phyloP scores from a whole-genome alignment of 441 rosid genomes.

The Erodium trifolium region DNA sequence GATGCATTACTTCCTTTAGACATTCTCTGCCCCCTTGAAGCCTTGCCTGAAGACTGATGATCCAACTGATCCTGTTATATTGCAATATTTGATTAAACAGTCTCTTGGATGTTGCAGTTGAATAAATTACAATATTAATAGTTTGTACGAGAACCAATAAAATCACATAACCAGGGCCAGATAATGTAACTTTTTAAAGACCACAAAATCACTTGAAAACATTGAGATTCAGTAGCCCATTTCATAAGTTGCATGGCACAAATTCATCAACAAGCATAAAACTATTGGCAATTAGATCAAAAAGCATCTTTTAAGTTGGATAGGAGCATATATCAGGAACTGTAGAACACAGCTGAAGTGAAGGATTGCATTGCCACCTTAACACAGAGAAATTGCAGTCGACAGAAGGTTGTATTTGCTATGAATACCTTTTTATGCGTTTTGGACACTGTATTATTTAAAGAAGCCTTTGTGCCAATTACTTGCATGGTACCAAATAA shows the following conservation, averaged over 20 bases:
- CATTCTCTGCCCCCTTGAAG: constrained; percentile 55
- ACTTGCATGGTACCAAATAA: constrained; percentile 74
- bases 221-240: neutral
- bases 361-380: neutral
- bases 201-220: neutral
- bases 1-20: constrained; percentile 36
- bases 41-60: constrained; percentile 55
- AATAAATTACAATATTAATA: neutral
- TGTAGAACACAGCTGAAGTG: no score
- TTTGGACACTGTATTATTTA: constrained; percentile 36
- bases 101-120: neutral
- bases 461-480: constrained; percentile 39
- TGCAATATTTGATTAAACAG: constrained; percentile 9
- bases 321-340: no score
- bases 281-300: neutral
- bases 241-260: constrained; percentile 1
- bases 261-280: neutral
- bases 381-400: neutral
- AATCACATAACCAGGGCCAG: neutral
- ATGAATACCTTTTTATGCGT: constrained; percentile 65
- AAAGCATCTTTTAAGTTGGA: neutral
- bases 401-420: neutral
- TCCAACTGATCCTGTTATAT: constrained; percentile 54
- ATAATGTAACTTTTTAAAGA: neutral
- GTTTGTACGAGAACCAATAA: neutral